Evolutionary conservation across 768 basidiomycete species (phyloP).

Genomic region (Amanita jacksonii): DNA sequence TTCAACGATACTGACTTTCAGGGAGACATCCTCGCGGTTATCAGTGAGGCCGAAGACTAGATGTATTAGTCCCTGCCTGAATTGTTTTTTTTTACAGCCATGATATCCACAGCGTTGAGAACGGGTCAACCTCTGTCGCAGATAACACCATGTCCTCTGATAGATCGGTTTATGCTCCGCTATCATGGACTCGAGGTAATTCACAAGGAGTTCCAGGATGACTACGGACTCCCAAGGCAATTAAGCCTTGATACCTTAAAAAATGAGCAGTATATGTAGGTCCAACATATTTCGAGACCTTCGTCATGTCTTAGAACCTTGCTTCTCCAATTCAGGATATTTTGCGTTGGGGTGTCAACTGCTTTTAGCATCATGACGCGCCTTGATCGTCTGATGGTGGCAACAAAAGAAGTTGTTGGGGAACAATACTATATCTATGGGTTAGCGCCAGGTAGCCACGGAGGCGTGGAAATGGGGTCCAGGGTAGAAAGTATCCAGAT

Average conservation of each 20-base stretch:
- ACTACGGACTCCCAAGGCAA: conserved; percentile 61
- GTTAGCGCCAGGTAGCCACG: conserved; percentile 27
- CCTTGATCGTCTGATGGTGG: conserved; percentile 70
- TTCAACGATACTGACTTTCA: conserved; percentile 75
- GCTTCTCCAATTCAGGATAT: conserved; percentile 32
- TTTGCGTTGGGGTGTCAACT: conserved; percentile 66
- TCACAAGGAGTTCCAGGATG: conserved; percentile 61
- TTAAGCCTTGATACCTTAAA: conserved; percentile 66
- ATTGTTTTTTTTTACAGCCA: conserved; percentile 30
- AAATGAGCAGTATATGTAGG: conserved; percentile 73
- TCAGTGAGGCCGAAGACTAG: conserved; percentile 34
- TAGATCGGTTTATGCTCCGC: conserved; percentile 37
- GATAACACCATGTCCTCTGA: conserved; percentile 70
- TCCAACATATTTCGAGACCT: neutral
- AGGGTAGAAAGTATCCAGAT: conserved; percentile 16
- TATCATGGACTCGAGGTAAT: conserved; percentile 59
- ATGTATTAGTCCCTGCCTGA: conserved; percentile 2
- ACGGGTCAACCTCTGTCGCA: conserved; percentile 74
- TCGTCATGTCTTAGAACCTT: neutral
- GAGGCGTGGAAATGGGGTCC: conserved; percentile 21
- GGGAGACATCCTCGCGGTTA: conserved; percentile 76
- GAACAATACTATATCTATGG: conserved; percentile 84
- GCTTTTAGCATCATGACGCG: conserved; percentile 61
- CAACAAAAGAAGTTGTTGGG: conserved; percentile 78
- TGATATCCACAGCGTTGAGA: conserved; percentile 69